Evolutionary conservation across 2,329 filamentous ascomycete genomes (phyloP), one percentile per base, ranked within the genome.

Genomic region (Bimuria novae-zelandiae): DNA sequence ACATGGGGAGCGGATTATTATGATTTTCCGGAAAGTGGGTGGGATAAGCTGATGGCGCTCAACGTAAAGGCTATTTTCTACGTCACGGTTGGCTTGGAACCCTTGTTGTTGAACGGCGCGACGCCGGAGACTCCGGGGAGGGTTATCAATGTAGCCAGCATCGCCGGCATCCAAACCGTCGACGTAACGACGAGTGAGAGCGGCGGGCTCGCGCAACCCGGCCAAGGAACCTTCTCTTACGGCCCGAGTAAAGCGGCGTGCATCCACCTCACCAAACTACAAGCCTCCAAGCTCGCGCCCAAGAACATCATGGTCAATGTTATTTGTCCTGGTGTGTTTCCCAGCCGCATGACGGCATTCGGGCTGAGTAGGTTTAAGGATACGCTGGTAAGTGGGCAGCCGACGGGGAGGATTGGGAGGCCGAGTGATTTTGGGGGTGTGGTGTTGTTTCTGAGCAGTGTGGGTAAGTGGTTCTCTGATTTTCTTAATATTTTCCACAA

Each of bases 1-100:
- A 80, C 79, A 46, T 82, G 80, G 75, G 82, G 81, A 7, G 82
- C 78, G 21, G 78, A 81, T 23, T 84, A 84, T 64, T 80, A 83
- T 54, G 76, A 84, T 65, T 84, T 83, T 60, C 81, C 81, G 0
- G 81, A 83, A 55, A 74, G 77, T 41, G 82, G 79, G 35, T 85
- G 82, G 80, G 82, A 83, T 57, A 81, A 83, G 57, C 73, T 84
- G 19, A 80, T 83, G 59, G 79, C 77, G 10, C 68, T 82, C 59
- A 82, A 82, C 60, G 79, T 82, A n/a, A 81, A 82, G 66, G 78
- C 77, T 14, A 77, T 82, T 30, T 82, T 81, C 60, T 78, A 80
- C 58, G 77, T 68, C 60, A 74, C 70, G 7, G 71, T 71, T 0
- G 77, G 77, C 11, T 65, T 81, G 51, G 80, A 81, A 53, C 72